These are phyloP conservation scores for Eleusine coracana DNA, from an alignment of 176 grass and related monocot genomes.

Conservation along the genomic window DNA sequence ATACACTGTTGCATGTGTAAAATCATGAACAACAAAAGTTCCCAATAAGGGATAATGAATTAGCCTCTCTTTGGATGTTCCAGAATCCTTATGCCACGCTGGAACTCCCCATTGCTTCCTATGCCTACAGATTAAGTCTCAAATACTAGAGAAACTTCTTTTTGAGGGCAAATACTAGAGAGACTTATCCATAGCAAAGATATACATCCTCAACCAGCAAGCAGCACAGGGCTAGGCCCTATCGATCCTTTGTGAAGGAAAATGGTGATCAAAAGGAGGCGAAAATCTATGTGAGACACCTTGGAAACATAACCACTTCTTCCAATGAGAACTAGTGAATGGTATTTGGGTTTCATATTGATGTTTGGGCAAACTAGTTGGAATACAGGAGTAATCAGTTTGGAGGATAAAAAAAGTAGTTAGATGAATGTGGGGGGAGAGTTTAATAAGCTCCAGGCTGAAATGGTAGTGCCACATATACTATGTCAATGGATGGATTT, in stretches of 20 bases:
- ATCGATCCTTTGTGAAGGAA: neutral
- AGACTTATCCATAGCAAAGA: neutral
- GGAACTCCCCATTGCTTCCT: neutral
- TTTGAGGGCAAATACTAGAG: neutral
- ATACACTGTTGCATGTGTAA: neutral
- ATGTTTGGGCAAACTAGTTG: neutral
- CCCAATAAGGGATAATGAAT: neutral
- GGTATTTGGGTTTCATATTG: neutral
- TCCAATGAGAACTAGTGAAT: neutral
- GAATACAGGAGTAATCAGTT: neutral
- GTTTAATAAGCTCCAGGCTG: neutral
- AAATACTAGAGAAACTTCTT: too few relatives aligned
- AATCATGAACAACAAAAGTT: slow-evolving; percentile 11
- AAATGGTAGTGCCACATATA: neutral
- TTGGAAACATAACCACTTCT: neutral
- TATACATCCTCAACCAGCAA: neutral
- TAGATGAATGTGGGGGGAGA: neutral
- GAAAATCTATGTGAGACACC: neutral
- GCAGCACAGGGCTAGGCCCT: neutral
- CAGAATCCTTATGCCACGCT: neutral
- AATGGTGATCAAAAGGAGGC: neutral
- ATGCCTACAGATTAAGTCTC: neutral
- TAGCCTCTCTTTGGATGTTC: neutral
- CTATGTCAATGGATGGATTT: neutral
- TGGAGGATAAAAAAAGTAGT: neutral